Base-by-base conservation (phyloP, 2,329 filamentous ascomycete species). In the Thermothelomyces thermophilus region DNA sequence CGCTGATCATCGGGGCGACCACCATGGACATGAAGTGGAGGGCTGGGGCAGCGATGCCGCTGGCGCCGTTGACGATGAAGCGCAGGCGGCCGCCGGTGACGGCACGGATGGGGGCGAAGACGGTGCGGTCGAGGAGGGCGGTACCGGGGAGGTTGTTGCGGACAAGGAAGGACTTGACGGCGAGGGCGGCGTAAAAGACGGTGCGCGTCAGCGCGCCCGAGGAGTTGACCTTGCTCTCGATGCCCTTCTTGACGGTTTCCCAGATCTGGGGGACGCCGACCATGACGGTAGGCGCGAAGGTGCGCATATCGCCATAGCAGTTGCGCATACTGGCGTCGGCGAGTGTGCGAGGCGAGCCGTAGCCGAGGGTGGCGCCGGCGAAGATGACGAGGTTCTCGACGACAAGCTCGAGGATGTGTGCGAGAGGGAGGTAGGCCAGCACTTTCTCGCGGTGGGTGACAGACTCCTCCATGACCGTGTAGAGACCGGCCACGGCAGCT, bases 191-290 rank as follows among this genome's bases (percentile, higher is more conserved):
- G 80, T 80, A 84, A 76, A 98, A 98, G 55, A 97, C 70, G 61
- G 84, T 83, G 69, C 76, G 83, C 51, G 84, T 77, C 36, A 97
- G 51, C n/a, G 77, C 68, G 62, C 83, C 83, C 54, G 85, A 79
- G 51, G 77, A 73, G 64, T 87, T 84, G 53, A 97, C 83, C 68
- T 90, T 89, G 61, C 74, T 71, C 56, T 91, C 74, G 62, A 98
- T 87, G 48, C 93, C 93, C 75, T 98, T 98, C 75, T 90, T 91
- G 62, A 98, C 86, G 1, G 88, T 90, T 71, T 98, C 93, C 90
- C 91, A 98, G 28, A 98, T 86, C 51, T 94, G 90, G 1, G 93
- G 93, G 3, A 98, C 93, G 66, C 93, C 93, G 34, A 96, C 86
- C 65, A 98, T 79, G 64, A 96, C 79, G 2, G 90, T 94, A 1